Conservation (phyloP, 2,329 filamentous ascomycete species). For the Stemphylium lycopersici region DNA sequence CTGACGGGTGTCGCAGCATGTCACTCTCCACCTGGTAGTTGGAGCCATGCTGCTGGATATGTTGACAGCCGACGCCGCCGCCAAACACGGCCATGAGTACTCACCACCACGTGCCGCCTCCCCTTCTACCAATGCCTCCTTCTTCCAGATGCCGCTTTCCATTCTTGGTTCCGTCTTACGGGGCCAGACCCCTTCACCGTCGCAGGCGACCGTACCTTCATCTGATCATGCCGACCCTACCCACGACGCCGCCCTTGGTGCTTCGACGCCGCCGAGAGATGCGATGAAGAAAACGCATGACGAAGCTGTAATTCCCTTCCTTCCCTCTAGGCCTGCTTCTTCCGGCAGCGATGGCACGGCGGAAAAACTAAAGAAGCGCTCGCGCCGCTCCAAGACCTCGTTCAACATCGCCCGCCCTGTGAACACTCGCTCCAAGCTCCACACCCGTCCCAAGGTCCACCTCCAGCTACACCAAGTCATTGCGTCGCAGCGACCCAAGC, state of each 20-base stretch:
- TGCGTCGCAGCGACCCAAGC: slow-evolving; percentile 65
- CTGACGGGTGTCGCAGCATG: slow-evolving; percentile 31
- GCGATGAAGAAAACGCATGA: slow-evolving; percentile 10
- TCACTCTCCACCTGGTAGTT: slow-evolving; percentile 10
- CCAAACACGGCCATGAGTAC: slow-evolving; percentile 43
- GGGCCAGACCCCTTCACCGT: slow-evolving; percentile 28
- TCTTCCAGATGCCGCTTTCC: slow-evolving; percentile 44
- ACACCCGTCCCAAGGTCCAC: slow-evolving; percentile 70
- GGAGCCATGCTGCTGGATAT: slow-evolving; percentile 47
- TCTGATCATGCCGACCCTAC: slow-evolving; percentile 2
- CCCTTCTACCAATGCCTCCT: slow-evolving; percentile 32
- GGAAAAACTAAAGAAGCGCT: slow-evolving; percentile 52
- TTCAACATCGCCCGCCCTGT: slow-evolving; percentile 73
- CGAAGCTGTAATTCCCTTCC: slow-evolving; percentile 22
- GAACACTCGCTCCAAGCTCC: slow-evolving; percentile 65
- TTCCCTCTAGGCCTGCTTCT: slow-evolving; percentile 46
- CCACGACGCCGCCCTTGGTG: not conserved
- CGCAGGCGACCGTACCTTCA: slow-evolving; percentile 9
- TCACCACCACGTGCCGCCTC: slow-evolving; percentile 28
- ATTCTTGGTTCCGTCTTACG: slow-evolving; percentile 41
- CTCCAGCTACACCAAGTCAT: slow-evolving; percentile 75
- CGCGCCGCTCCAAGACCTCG: slow-evolving; percentile 63
- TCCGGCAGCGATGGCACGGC: slow-evolving; percentile 46
- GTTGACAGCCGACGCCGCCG: slow-evolving; percentile 45
- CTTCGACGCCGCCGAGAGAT: slow-evolving; percentile 9